A percentile compares a stretch with the other conserved stretches of the same genome.
These are phyloP conservation scores for Yamadazyma sp. DNA, from an alignment of 1,139 yeast species.

Conservation along the genomic window DNA sequence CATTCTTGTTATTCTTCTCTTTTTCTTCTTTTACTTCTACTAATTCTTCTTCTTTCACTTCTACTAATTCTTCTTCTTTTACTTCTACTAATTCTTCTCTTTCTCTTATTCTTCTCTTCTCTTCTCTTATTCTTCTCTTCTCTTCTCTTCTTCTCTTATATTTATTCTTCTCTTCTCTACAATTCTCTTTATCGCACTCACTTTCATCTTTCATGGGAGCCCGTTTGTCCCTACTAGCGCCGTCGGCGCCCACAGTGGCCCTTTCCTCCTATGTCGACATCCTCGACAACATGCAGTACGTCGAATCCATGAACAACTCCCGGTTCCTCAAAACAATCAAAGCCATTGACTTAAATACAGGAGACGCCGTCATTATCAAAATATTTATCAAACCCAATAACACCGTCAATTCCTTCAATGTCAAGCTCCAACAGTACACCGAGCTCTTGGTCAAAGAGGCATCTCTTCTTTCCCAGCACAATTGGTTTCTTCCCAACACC, in stretches of 20 bases:
- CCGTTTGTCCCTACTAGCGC: conserved; percentile 79
- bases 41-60: too few relatives aligned
- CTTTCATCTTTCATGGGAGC: conserved; percentile 67
- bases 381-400: conserved; percentile 73
- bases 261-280: conserved; percentile 86
- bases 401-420: conserved; percentile 17
- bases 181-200: neutral
- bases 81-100: too few relatives aligned
- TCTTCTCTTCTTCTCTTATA: too few relatives aligned
- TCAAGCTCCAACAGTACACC: conserved; percentile 34
- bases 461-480: conserved; percentile 45
- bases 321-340: conserved; percentile 84
- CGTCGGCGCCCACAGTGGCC: conserved; percentile 90
- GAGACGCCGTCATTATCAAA: conserved; percentile 69
- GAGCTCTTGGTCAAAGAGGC: conserved; percentile 37
- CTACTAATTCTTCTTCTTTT: too few relatives aligned
- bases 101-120: too few relatives aligned
- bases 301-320: conserved; percentile 69
- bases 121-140: too few relatives aligned
- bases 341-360: conserved; percentile 64
- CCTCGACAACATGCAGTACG: conserved; percentile 69
- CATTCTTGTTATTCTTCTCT: too few relatives aligned
- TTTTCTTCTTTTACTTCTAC: too few relatives aligned
- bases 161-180: neutral
- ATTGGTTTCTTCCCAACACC: conserved; percentile 70